These are phyloP conservation scores for Zoysia japonica DNA, from an alignment of 176 grass and related monocot species.

Conservation along the genomic window DNA sequence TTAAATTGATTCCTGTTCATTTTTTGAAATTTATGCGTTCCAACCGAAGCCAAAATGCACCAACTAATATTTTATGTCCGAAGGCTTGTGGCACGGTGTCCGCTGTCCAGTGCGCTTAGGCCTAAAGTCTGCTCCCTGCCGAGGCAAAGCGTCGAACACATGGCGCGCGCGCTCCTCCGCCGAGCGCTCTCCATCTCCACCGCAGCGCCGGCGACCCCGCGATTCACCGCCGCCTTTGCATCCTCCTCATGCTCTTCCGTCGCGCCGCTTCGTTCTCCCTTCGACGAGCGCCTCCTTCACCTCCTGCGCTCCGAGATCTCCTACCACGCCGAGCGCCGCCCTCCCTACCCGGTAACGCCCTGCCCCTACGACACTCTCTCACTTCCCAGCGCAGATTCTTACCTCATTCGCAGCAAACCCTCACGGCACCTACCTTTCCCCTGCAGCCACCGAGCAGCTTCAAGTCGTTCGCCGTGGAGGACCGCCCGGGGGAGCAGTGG, in stretches of 20 bases:
- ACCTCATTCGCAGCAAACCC: background rate
- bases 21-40: no score
- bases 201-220: background rate
- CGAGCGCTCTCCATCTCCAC: conserved; percentile 21
- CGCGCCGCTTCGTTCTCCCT: conserved; percentile 24
- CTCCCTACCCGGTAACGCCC: conserved; percentile 49
- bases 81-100: no score
- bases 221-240: background rate
- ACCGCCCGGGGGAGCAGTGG: conserved; percentile 84
- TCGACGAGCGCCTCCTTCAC: conserved; percentile 65
- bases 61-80: no score
- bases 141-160: conserved; percentile 32
- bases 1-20: no score
- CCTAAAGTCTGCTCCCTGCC: background rate
- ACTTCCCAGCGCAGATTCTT: background rate
- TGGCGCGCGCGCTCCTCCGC: conserved; percentile 46
- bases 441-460: conserved; percentile 55
- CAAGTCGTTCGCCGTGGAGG: conserved; percentile 74
- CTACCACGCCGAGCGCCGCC: conserved; percentile 57
- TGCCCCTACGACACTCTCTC: background rate
- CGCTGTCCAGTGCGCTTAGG: no score
- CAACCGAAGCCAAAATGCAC: no score
- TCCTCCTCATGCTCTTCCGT: conserved; percentile 17
- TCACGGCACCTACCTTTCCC: background rate
- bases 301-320: conserved; percentile 77